phyloP scores from a whole-genome alignment of 108 stramenopile species.

The Fragilaria radians region DNA sequence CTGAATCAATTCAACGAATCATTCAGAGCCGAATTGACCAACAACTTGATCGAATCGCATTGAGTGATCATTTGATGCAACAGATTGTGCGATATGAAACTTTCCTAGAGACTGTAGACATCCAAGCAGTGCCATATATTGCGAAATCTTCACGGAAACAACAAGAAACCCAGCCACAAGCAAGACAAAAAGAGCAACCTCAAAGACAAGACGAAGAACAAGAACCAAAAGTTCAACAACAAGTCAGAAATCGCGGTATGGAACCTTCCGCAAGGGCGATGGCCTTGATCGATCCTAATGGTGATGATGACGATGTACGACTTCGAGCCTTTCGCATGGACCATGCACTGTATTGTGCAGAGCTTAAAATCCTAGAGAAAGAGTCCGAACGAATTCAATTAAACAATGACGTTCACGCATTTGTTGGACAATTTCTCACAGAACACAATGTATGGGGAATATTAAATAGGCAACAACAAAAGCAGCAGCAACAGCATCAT shows the following conservation, averaged over 20 bases:
- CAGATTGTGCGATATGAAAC: constrained; percentile 28
- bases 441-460: constrained; percentile 30
- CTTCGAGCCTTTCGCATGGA: constrained; percentile 40
- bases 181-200: neutral
- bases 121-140: neutral
- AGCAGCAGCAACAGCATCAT: too few species aligned
- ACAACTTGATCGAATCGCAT: constrained; percentile 16
- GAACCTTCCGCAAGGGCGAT: constrained; percentile 19
- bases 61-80: constrained; percentile 9
- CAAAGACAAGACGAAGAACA: constrained; percentile 6
- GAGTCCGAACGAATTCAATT: constrained; percentile 30
- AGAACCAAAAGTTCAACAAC: neutral
- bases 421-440: constrained; percentile 21
- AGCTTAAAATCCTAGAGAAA: constrained; percentile 20
- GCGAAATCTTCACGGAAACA: too few species aligned
- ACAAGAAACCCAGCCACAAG: constrained; percentile 1
- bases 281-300: constrained; percentile 6
- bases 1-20: constrained; percentile 7
- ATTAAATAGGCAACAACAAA: too few species aligned
- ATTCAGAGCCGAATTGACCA: constrained; percentile 6
- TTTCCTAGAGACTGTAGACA: constrained; percentile 25
- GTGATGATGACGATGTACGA: constrained; percentile 8
- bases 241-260: constrained; percentile 2
- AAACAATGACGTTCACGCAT: constrained; percentile 6
- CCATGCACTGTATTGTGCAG: constrained; percentile 26